These are phyloP conservation scores for Mercurialis annua DNA, from an alignment of 345 rosid genomes.

Conservation along the genomic window DNA sequence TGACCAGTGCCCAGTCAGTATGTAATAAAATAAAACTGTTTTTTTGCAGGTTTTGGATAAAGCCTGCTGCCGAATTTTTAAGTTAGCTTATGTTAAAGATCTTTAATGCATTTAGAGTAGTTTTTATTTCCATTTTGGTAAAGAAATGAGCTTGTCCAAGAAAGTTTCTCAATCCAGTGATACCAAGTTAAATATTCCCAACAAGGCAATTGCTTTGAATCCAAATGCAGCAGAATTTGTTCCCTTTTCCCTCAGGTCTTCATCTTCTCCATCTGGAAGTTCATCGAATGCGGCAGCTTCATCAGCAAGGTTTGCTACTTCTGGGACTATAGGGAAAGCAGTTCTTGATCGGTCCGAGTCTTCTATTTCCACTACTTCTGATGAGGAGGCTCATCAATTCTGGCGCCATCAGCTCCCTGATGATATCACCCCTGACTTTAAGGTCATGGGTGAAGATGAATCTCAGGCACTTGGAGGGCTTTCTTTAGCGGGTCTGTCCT, in stretches of 20 bases:
- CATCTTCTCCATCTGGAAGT: constrained; percentile 49
- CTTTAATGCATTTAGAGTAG: constrained; percentile 28
- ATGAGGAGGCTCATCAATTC: constrained; percentile 87
- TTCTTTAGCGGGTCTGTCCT: constrained; percentile 70
- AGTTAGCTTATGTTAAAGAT: constrained; percentile 7
- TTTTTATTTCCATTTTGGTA: constrained; percentile 27
- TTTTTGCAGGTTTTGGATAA: constrained; percentile 76
- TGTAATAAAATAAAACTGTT: constrained; percentile 20
- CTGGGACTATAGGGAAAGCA: constrained; percentile 57
- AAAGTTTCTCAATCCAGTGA: constrained; percentile 60
- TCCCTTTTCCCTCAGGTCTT: constrained; percentile 68
- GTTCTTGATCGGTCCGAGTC: constrained; percentile 71
- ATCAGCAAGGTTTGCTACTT: constrained; percentile 42
- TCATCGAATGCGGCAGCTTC: constrained; percentile 39
- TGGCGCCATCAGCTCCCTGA: constrained; percentile 97
- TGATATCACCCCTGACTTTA: constrained; percentile 92
- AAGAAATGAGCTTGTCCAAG: constrained; percentile 86
- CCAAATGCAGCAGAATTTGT: constrained; percentile 96
- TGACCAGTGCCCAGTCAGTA: constrained; percentile 4
- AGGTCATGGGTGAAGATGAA: constrained; percentile 70
- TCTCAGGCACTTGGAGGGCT: constrained; percentile 58
- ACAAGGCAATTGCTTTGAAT: constrained; percentile 71
- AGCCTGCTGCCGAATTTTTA: constrained; percentile 12
- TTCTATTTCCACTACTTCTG: constrained; percentile 71
- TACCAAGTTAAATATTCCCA: constrained; percentile 45